These are phyloP conservation scores for Cornus kousa DNA, from an alignment of 148 eudicot genomes.

Conservation along the genomic window DNA sequence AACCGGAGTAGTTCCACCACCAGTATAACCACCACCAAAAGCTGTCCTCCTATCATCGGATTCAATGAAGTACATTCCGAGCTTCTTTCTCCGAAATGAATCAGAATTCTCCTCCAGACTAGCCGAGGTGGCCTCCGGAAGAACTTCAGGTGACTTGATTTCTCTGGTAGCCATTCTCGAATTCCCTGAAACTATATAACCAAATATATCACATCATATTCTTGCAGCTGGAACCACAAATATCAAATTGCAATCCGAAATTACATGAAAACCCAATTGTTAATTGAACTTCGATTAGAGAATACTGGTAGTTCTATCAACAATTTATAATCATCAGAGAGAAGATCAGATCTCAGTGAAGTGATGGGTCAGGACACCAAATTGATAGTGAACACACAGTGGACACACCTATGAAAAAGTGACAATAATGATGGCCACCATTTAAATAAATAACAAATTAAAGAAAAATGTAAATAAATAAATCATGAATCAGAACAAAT, in stretches of 20 bases:
- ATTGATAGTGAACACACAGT: neutral
- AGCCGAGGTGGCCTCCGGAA: constrained; percentile 1
- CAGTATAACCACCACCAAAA: constrained; percentile 63
- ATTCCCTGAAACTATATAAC: neutral
- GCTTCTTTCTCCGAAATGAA: constrained; percentile 43
- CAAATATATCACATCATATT: neutral
- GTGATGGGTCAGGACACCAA: neutral
- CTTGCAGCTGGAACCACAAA: neutral
- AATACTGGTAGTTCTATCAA: neutral
- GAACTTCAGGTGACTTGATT: constrained; percentile 51
- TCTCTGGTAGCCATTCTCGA: constrained; percentile 35
- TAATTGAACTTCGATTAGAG: neutral
- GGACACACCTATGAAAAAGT: neutral
- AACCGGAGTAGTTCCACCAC: constrained; percentile 68
- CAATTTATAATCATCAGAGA: neutral
- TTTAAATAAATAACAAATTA: neutral
- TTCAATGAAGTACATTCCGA: constrained; percentile 60
- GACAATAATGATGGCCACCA: neutral
- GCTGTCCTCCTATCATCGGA: constrained; percentile 69
- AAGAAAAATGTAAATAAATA: neutral
- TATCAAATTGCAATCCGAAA: neutral
- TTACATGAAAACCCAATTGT: neutral
- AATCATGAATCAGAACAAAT: neutral
- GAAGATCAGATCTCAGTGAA: neutral
- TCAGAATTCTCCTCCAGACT: constrained; percentile 13